A percentile compares a stretch with the other conserved stretches of the same genome.
Conservation (phyloP, 352 stramenopile genomes). For the Stramenopiles sp. region DNA sequence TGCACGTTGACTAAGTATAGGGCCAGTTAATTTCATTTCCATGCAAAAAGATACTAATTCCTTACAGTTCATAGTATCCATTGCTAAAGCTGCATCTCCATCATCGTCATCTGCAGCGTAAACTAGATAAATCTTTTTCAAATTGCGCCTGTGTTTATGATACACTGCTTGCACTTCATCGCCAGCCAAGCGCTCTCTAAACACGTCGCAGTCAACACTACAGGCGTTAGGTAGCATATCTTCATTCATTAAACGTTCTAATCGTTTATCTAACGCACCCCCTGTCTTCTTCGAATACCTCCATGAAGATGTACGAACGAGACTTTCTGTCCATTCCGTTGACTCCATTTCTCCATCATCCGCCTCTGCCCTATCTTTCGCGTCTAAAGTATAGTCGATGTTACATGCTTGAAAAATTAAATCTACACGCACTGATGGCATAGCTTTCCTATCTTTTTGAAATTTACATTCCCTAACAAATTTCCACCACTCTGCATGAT, state of each 20-base stretch:
- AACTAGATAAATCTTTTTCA: conserved; percentile 15
- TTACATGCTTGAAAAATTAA: conserved; percentile 6
- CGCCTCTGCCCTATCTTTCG: neutral
- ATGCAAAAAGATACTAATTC: conserved; percentile 14
- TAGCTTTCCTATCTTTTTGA: conserved; percentile 6
- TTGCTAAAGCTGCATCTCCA: conserved; percentile 1
- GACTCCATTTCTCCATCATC: conserved; percentile 3
- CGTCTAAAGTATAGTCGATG: neutral
- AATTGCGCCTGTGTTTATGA: conserved; percentile 15
- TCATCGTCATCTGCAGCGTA: conserved; percentile 13
- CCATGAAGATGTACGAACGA: neutral
- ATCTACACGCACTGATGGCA: neutral
- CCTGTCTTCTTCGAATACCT: conserved; percentile 4
- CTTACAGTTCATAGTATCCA: conserved; percentile 16
- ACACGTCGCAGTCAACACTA: conserved; percentile 17
- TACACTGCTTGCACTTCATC: conserved; percentile 15
- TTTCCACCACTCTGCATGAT: conserved; percentile 6
- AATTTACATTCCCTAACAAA: neutral
- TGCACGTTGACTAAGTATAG: conserved; percentile 13
- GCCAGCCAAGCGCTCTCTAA: conserved; percentile 11
- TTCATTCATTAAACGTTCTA: conserved; percentile 15
- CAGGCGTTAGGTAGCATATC: conserved; percentile 17
- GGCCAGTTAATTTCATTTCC: conserved; percentile 15
- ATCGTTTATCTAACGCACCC: neutral
- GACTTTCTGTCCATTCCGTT: neutral